phyloP scores from a whole-genome alignment of 768 basidiomycete species.

The Paxillus ammoniavirescens region DNA sequence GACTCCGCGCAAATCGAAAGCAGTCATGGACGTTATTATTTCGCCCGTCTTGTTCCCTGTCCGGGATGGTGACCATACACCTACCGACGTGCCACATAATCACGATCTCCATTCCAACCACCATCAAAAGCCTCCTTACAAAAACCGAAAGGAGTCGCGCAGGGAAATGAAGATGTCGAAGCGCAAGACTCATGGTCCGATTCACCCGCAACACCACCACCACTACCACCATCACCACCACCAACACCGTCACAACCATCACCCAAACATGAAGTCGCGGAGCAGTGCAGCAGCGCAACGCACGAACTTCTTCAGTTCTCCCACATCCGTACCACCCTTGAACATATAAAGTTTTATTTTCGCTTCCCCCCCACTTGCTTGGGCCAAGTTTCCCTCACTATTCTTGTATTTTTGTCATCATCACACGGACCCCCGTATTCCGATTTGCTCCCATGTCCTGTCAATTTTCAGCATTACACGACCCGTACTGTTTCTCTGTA shows the following conservation, averaged over 20 bases:
- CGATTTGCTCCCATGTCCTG: neutral
- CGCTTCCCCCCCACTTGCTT: neutral
- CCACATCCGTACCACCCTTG: constrained; percentile 25
- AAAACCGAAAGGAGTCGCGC: constrained; percentile 62
- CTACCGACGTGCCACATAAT: constrained; percentile 38
- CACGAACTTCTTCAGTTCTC: constrained; percentile 36
- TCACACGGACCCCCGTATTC: constrained; percentile 1
- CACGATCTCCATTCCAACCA: constrained; percentile 37
- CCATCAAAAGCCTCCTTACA: constrained; percentile 40
- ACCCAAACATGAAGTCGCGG: constrained; percentile 64
- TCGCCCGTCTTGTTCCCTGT: constrained; percentile 55
- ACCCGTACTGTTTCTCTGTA: constrained; percentile 11
- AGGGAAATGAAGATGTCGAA: constrained; percentile 68
- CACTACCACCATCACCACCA: constrained; percentile 46
- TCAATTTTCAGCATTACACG: constrained; percentile 12
- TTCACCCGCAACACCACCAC: constrained; percentile 35
- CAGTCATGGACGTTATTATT: constrained; percentile 36
- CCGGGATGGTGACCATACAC: constrained; percentile 56
- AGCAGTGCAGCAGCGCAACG: constrained; percentile 56
- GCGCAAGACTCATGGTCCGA: constrained; percentile 51
- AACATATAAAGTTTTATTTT: constrained; percentile 22
- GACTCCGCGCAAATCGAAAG: constrained; percentile 27
- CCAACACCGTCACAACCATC: constrained; percentile 54
- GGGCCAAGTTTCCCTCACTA: neutral
- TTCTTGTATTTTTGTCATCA: constrained; percentile 17